A percentile compares a stretch with the other conserved stretches of the same genome.
Conservation (phyloP, 2,329 filamentous ascomycete genomes). For the Colletotrichum truncatum region DNA sequence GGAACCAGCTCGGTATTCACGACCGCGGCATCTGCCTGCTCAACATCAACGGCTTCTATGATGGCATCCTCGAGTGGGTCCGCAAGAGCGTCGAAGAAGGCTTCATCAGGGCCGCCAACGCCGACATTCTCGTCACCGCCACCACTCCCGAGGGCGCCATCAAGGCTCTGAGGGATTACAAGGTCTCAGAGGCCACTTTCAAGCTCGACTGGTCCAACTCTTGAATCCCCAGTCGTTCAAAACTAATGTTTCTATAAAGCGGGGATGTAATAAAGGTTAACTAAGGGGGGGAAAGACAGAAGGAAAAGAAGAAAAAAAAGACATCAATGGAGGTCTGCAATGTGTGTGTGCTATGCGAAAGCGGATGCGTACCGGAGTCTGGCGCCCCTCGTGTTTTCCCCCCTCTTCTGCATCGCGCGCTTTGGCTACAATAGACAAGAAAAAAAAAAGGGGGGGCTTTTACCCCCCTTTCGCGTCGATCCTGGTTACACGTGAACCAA, state of each 20-base stretch:
- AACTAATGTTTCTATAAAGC: background rate
- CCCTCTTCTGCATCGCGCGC: background rate
- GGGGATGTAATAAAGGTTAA: background rate
- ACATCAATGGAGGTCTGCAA: background rate
- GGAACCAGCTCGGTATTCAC: slow-evolving; percentile 98
- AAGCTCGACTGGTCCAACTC: slow-evolving; percentile 81
- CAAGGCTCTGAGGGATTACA: slow-evolving; percentile 75
- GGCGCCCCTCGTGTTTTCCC: slow-evolving; percentile 23
- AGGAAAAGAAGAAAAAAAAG: background rate
- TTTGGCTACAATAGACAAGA: slow-evolving; percentile 1
- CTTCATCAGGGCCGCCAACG: slow-evolving; percentile 78
- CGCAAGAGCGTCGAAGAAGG: slow-evolving; percentile 77
- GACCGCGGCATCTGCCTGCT: slow-evolving; percentile 79
- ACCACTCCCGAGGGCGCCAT: slow-evolving; percentile 78
- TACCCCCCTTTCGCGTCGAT: background rate
- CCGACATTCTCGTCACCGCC: slow-evolving; percentile 81
- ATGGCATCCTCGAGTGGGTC: slow-evolving; percentile 86
- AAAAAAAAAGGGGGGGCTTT: background rate
- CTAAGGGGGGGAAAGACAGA: background rate
- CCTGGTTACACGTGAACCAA: background rate
- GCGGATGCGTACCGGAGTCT: slow-evolving; percentile 24
- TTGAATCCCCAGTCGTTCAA: background rate
- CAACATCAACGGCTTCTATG: slow-evolving; percentile 93
- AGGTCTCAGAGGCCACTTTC: slow-evolving; percentile 77
- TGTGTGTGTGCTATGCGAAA: slow-evolving; percentile 5